Base-by-base conservation (phyloP, 176 grass and related monocot genomes). In the Rhynchospora breviuscula region DNA sequence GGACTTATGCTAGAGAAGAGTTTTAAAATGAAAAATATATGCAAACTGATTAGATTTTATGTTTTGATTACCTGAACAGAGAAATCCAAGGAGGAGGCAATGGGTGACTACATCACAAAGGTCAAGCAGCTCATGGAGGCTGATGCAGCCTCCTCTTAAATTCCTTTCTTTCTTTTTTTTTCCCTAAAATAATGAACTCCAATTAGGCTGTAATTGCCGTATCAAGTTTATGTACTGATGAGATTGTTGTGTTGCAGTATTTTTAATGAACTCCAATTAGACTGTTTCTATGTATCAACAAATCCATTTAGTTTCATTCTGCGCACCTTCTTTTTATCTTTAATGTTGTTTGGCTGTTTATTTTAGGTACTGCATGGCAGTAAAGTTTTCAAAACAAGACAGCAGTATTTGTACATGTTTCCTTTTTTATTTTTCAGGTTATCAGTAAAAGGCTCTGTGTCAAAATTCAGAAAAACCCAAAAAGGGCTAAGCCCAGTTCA, bases 121-220 rank as follows among this genome's bases (percentile, higher is more conserved):
- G 93, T 96, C 51, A 97, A 97, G 62, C 91, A 93, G 58, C 80
- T 96, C 57, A 89, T 89, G 70, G 87, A 95, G 80, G 90, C 87
- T 19, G 88, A 84, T 14, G 83, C 87, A 46, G 89, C 88, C 61
- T 54, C 88, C 71, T 87, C 84, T 57, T 91, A 83, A 59, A 59
- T 57, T 22, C 40, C 13, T 10, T 14, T 49, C 2, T 52, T 29
- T 29, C 1, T 0, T 26, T 14, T 49, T 5, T 52, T 80, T 48
- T 53, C n/a, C n/a, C 8, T 64, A 17, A 8, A 65, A 82, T 81
- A 81, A 81, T 81, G 40, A 53, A 47, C 4, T 29, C 6, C 26
- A 82, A 17, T 66, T 82, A 25, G 80, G 80, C 80, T 52, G 22
- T 33, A 82, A 18, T 67, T 53, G 12, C 60, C 60, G 6, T 52